Evolutionary conservation across 2,329 filamentous ascomycete species (phyloP), one percentile per base, ranked within the genome.

Genomic region (Cadophora luteo-olivacea): DNA sequence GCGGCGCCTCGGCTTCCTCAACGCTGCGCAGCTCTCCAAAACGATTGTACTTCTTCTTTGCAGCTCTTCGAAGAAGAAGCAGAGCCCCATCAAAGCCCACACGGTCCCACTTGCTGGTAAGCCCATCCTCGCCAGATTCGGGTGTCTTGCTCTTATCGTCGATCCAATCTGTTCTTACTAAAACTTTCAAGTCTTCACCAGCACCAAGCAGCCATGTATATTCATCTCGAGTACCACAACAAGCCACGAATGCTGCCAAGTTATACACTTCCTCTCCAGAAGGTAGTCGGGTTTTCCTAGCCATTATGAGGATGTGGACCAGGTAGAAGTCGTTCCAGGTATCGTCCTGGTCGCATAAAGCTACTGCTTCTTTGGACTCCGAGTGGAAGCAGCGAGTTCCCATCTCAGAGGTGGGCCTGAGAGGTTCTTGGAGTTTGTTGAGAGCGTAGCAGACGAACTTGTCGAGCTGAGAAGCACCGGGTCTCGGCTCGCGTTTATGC

Each of bases 381-480:
- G 5, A n/a, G 1, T 29, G 25, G 16, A 55, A 33, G 16, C 32
- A 33, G 2, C n/a, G 14, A 1, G 3, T 33, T 16, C 8, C 25
- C 4, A 19, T 4, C 4, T 14, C 29, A 5, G 12, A 1, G 12
- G 8, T 1, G 2, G 52, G 25, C 4, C 33, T 11, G 1, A 55
- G 29, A 19, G 52, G 52, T 33, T 55, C 52, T 55, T 55, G 52
- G 25, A 55, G 52, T n/a, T 33, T 55, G 52, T 55, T 55, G 25
- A 55, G 52, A 9, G 25, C 5, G 29, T 55, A 55, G 52, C 25
- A 55, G 25, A 32, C 25, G 4, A 55, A 25, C 2, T 14, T 3
- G n/a, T 32, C 16, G 52, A 55, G 33, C 2, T 55, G 16, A 19
- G 52, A n/a, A 32, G 52, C 52, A 19, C 19, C 16, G 25, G 25